Percentiles rank a stretch among this genome's conserved stretches.
Conservation (phyloP, 139 green algal genomes). For the Spirogloea muscicola region DNA sequence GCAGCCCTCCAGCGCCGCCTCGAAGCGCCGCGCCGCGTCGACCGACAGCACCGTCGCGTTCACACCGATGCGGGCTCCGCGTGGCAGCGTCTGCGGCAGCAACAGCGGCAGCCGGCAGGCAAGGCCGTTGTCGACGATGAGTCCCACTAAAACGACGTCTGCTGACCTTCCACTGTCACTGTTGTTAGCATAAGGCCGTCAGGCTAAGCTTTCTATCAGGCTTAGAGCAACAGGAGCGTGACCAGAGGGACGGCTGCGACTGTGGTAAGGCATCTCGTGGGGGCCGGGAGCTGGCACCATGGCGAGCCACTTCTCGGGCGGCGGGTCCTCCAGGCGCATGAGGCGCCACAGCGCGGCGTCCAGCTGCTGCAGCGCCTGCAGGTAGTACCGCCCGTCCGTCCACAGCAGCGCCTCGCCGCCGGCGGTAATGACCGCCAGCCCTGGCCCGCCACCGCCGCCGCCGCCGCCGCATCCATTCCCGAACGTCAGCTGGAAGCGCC, state of each 20-base stretch:
- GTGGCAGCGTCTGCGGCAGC: conserved; percentile 48
- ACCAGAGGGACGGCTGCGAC: too few relatives aligned
- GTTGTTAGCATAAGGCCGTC: too few relatives aligned
- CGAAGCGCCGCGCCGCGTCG: conserved; percentile 5
- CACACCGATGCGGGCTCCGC: conserved; percentile 16
- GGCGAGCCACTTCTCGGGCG: conserved; percentile 58
- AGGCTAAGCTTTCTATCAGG: too few relatives aligned
- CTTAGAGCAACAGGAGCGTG: too few relatives aligned
- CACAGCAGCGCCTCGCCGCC: conserved; percentile 78
- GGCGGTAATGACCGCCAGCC: conserved; percentile 67
- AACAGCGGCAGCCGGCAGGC: too few relatives aligned
- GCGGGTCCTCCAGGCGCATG: conserved; percentile 62
- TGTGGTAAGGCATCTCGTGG: too few relatives aligned
- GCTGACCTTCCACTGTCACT: too few relatives aligned
- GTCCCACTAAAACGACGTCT: too few relatives aligned
- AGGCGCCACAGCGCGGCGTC: conserved; percentile 76
- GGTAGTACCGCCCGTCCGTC: conserved; percentile 96
- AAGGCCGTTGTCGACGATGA: too few relatives aligned
- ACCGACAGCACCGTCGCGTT: conserved; percentile 16
- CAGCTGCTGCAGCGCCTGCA: conserved; percentile 82
- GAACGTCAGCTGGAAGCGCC: too few relatives aligned
- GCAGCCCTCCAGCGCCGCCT: neutral
- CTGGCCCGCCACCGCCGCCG: too few relatives aligned
- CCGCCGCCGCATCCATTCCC: too few relatives aligned
- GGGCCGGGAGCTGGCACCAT: conserved; percentile 25